A percentile compares a stretch with the other conserved stretches of the same genome.
Evolutionary conservation across 2,329 filamentous ascomycete genomes (phyloP).

Genomic region (Aspergillus udagawae): DNA sequence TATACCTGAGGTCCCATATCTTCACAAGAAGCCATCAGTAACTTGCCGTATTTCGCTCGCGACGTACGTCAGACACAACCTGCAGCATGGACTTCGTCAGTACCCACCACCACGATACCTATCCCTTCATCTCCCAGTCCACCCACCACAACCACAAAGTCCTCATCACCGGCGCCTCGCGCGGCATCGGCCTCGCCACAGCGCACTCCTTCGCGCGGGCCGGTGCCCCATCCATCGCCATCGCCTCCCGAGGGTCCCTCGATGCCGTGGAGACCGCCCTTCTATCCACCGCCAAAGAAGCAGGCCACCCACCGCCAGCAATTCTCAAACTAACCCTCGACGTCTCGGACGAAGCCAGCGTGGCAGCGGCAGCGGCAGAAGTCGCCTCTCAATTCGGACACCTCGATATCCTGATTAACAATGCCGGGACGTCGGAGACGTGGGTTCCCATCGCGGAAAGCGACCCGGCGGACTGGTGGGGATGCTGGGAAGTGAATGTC

Average conservation of each 20-base stretch:
- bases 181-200: slow-evolving; percentile 34
- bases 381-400: slow-evolving; percentile 30
- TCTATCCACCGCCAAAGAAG: not conserved
- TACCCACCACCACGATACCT: slow-evolving; percentile 28
- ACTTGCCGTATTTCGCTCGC: not conserved
- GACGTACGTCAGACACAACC: too few relatives aligned
- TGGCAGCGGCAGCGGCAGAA: slow-evolving; percentile 26
- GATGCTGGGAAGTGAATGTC: slow-evolving; percentile 21
- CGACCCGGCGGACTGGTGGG: slow-evolving; percentile 16
- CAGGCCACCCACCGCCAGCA: slow-evolving; percentile 11
- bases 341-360: slow-evolving; percentile 28
- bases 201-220: slow-evolving; percentile 30
- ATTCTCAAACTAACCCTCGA: slow-evolving; percentile 33
- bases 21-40: not conserved
- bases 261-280: not conserved
- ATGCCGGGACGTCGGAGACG: slow-evolving; percentile 25
- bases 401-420: slow-evolving; percentile 35
- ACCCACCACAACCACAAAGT: slow-evolving; percentile 26
- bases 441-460: slow-evolving; percentile 12
- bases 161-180: slow-evolving; percentile 36
- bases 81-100: not conserved
- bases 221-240: slow-evolving; percentile 36
- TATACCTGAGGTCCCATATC: not conserved
- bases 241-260: slow-evolving; percentile 16
- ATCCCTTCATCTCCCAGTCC: slow-evolving; percentile 28